These are phyloP conservation scores for Metarhizium robertsii DNA, from an alignment of 2,329 filamentous ascomycete genomes.

Conservation along the genomic window DNA sequence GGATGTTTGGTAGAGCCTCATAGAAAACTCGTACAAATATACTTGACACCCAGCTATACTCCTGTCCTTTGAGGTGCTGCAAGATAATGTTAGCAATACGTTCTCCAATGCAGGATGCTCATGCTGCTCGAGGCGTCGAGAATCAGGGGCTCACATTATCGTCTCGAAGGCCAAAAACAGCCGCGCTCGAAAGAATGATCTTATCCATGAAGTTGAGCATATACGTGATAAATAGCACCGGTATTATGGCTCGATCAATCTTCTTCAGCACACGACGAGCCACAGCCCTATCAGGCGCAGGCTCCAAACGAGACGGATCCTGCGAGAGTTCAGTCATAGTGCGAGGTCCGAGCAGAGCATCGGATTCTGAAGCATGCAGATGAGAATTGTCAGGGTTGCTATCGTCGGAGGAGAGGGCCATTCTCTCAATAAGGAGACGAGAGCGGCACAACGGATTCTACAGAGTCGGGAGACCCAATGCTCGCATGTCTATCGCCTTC, in stretches of 20 bases:
- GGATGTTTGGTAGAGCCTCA: no score
- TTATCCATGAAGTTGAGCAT: constrained; percentile 54
- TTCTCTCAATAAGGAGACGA: not conserved
- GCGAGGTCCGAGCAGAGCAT: not conserved
- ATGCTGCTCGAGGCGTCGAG: not conserved
- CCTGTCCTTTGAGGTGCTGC: constrained; percentile 8
- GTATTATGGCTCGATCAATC: constrained; percentile 45
- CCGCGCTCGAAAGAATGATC: constrained; percentile 42
- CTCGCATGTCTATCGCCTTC: not conserved
- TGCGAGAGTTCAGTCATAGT: not conserved
- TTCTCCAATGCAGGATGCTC: no score
- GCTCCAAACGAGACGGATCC: constrained; percentile 25
- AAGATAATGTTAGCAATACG: constrained; percentile 7
- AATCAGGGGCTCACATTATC: constrained; percentile 25
- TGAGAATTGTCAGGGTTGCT: not conserved
- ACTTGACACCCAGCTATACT: constrained; percentile 9
- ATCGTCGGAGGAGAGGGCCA: not conserved
- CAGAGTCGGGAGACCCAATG: not conserved
- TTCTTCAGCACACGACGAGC: constrained; percentile 37
- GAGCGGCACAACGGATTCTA: not conserved
- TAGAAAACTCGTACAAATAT: constrained; percentile 12
- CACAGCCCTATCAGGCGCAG: constrained; percentile 10
- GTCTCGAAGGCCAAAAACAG: constrained; percentile 43
- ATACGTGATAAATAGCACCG: constrained; percentile 47
- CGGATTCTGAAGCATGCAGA: not conserved